Base-by-base conservation (phyloP, 106 monocot genomes). In the Iris macrosiphon region DNA sequence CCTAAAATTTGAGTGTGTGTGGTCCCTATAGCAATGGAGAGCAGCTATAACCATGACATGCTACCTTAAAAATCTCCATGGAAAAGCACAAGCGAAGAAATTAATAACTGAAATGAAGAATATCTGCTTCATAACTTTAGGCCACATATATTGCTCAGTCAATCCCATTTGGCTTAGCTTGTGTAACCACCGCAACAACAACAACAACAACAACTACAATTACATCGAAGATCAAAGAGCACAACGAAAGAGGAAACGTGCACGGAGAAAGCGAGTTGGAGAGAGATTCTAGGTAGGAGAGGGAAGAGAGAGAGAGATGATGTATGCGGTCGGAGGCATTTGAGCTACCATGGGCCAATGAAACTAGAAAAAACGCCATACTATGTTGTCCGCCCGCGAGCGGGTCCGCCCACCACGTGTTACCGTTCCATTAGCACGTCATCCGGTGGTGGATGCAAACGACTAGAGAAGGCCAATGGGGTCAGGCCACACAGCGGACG, bases 21-120 rank as follows among this genome's bases (percentile, higher is more conserved):
- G n/a, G n/a, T n/a, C n/a, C n/a, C n/a, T n/a, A 54, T 43, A 27
- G 45, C 49, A 45, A 37, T 22, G 53, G 58, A 40, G 15, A 39
- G 48, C 77, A 71, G 71, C 71, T 30, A 11, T 21, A 72, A 55
- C 20, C 27, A 62, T 60, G 78, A 78, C 78, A 72, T 28, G 37
- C 51, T 72, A 78, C 72, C 78, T 67, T 68, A 72, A 78, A 71
- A 63, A 72, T 70, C 70, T 60, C 37, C 33, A 34, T 5, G 34
- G 64, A 70, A 76, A 70, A 60, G 44, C 57, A 63, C 49, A 49
- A 31, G 49, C 6, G 38, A 64, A 69, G 53, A 29, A 18, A 32
- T 1, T 6, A 13, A 51, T 26, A 27, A 6, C 6, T 3, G 14
- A 10, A 26, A 14, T 23, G n/a, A n/a, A n/a, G n/a, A n/a, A n/a